phyloP scores from a whole-genome alignment of 1,284 basidiomycete species.

The Rhodotorula glutinis region DNA sequence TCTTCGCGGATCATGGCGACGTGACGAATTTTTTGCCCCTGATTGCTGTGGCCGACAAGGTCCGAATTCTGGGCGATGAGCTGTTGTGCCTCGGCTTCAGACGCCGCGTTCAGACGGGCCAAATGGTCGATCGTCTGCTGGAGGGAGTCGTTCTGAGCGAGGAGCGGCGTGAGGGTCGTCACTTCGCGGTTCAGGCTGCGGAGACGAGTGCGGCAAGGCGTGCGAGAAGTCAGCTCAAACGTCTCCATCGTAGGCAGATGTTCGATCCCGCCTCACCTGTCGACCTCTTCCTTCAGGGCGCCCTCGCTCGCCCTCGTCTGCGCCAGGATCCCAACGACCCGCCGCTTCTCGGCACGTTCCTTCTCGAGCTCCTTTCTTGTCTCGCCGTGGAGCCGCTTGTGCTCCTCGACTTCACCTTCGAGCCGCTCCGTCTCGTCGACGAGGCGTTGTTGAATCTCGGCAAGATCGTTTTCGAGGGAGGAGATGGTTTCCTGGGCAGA shows the following conservation, averaged over 20 bases:
- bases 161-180: slow-evolving; percentile 5
- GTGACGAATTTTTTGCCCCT: slow-evolving; percentile 33
- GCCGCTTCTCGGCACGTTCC: slow-evolving; percentile 18
- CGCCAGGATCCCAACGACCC: slow-evolving; percentile 19
- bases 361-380: slow-evolving; percentile 18
- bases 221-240: background rate
- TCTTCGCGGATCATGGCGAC: slow-evolving; percentile 29
- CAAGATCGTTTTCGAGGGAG: slow-evolving; percentile 4
- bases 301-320: slow-evolving; percentile 27
- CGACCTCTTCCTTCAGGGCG: slow-evolving; percentile 23
- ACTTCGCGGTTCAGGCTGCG: slow-evolving; percentile 14
- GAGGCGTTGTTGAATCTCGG: slow-evolving; percentile 9
- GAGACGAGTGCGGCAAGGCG: background rate
- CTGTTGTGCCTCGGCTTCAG: slow-evolving; percentile 21
- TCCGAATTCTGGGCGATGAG: slow-evolving; percentile 30
- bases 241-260: too few species aligned
- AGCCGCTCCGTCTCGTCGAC: slow-evolving; percentile 11
- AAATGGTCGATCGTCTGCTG: slow-evolving; percentile 31
- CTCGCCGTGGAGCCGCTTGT: slow-evolving; percentile 1
- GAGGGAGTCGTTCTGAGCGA: background rate
- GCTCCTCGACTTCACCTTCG: slow-evolving; percentile 32
- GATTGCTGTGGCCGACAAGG: slow-evolving; percentile 29
- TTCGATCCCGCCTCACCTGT: slow-evolving; percentile 7
- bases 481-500: background rate
- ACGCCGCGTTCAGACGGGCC: slow-evolving; percentile 21